These are phyloP conservation scores for Penicillium bialowiezense DNA, from an alignment of 495 filamentous ascomycete species.

Conservation along the genomic window DNA sequence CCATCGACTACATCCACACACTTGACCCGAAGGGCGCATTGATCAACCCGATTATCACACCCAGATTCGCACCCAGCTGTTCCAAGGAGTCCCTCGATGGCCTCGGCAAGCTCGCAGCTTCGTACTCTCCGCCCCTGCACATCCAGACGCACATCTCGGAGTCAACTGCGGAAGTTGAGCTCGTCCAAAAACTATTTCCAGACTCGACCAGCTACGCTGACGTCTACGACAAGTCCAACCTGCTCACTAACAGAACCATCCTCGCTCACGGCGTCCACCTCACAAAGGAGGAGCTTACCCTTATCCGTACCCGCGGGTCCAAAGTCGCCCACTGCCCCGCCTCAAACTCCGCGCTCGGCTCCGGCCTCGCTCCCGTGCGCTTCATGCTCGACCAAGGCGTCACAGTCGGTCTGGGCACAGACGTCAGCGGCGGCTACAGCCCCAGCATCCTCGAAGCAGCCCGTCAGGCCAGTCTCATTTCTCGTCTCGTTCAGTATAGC, in stretches of 20 bases:
- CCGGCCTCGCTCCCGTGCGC: conserved; percentile 69
- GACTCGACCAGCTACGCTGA: conserved; percentile 59
- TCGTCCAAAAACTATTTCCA: conserved; percentile 70
- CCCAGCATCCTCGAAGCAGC: conserved; percentile 72
- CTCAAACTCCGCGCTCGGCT: conserved; percentile 74
- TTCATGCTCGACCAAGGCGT: conserved; percentile 68
- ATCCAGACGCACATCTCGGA: conserved; percentile 91
- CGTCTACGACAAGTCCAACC: conserved; percentile 70
- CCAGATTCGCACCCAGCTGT: conserved; percentile 82
- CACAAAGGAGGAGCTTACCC: conserved; percentile 53
- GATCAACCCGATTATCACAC: conserved; percentile 76
- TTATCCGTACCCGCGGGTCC: conserved; percentile 57
- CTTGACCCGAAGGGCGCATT: conserved; percentile 62
- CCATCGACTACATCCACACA: conserved; percentile 60
- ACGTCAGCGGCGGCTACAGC: conserved; percentile 82
- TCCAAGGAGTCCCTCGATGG: conserved; percentile 52
- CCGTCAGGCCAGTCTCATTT: conserved; percentile 72
- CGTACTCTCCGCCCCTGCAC: conserved; percentile 51
- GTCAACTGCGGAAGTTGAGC: conserved; percentile 64
- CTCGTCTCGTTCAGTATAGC: conserved; percentile 45
- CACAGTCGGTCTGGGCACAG: conserved; percentile 79
- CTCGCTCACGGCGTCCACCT: conserved; percentile 88
- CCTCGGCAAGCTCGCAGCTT: conserved; percentile 60
- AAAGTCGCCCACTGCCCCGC: conserved; percentile 84
- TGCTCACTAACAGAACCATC: conserved; percentile 70